These are phyloP conservation scores for Leccinum griseonigrum DNA, from an alignment of 1,284 basidiomycete genomes.

Conservation along the genomic window DNA sequence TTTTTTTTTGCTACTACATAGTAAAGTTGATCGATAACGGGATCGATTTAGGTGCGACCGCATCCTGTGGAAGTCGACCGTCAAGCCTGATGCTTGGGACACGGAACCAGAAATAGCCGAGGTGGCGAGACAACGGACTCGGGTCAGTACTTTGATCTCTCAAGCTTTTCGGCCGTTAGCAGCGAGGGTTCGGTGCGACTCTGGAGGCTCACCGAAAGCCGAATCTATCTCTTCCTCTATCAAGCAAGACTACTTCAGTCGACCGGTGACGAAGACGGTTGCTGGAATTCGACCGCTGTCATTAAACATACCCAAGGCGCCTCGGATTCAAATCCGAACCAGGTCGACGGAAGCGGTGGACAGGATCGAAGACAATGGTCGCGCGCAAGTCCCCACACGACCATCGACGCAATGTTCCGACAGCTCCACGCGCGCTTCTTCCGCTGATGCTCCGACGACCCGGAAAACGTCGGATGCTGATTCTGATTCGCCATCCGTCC, in stretches of 20 bases:
- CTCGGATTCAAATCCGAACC: conserved; percentile 8
- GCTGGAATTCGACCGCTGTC: conserved; percentile 24
- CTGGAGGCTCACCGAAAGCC: conserved; percentile 37
- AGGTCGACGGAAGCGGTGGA: conserved; percentile 23
- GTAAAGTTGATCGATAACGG: conserved; percentile 2
- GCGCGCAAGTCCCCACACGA: conserved; percentile 5
- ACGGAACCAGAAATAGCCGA: conserved; percentile 40
- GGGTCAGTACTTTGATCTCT: conserved; percentile 52
- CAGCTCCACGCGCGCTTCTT: conserved; percentile 18
- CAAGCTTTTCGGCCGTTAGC: conserved; percentile 53
- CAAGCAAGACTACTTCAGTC: conserved; percentile 26
- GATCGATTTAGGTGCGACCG: conserved; percentile 63
- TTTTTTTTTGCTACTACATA: neutral
- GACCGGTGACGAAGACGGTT: conserved; percentile 11
- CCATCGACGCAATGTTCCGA: conserved; percentile 17
- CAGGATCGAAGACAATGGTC: conserved; percentile 3
- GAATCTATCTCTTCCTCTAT: conserved; percentile 13
- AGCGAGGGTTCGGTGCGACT: conserved; percentile 41
- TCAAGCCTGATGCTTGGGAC: conserved; percentile 42
- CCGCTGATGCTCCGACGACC: conserved; percentile 5
- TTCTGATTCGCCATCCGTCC: conserved; percentile 11
- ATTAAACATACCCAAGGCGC: conserved; percentile 22
- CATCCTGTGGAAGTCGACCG: conserved; percentile 74
- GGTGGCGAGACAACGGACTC: conserved; percentile 38
- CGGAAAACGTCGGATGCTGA: conserved; percentile 4